These are phyloP conservation scores for Yueomyces sp. DNA, from an alignment of 805 yeast genomes.

Conservation along the genomic window DNA sequence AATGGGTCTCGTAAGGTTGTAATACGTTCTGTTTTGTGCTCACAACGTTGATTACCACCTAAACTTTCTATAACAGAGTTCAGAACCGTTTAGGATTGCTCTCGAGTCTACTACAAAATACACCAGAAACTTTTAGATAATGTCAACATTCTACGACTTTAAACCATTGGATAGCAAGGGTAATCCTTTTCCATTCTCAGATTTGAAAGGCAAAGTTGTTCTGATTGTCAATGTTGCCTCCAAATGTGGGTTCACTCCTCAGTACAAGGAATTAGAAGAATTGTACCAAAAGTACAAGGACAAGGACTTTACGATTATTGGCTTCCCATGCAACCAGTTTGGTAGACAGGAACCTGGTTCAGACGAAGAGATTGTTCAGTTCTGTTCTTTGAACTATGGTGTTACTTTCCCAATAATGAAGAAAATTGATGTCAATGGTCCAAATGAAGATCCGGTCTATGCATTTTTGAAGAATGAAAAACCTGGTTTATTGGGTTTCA, in stretches of 20 bases:
- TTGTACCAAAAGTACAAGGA: constrained; percentile 52
- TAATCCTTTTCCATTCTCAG: constrained; percentile 41
- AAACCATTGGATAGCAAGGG: constrained; percentile 49
- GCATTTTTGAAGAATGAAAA: constrained; percentile 57
- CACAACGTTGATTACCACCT: too few relatives aligned
- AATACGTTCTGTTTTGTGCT: too few relatives aligned
- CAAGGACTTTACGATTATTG: constrained; percentile 54
- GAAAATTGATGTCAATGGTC: constrained; percentile 84
- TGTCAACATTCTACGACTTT: constrained; percentile 43
- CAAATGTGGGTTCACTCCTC: constrained; percentile 70
- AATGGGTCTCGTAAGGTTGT: too few relatives aligned
- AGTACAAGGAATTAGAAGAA: constrained; percentile 57
- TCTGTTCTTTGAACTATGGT: constrained; percentile 72
- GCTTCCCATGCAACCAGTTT: constrained; percentile 89
- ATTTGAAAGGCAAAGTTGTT: constrained; percentile 69
- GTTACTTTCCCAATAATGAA: constrained; percentile 81
- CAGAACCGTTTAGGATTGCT: too few relatives aligned
- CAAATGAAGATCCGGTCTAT: constrained; percentile 66
- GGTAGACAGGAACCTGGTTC: constrained; percentile 68
- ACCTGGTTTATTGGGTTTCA: constrained; percentile 50
- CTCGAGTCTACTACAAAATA: too few relatives aligned
- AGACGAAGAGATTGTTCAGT: constrained; percentile 54
- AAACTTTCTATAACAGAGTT: too few relatives aligned
- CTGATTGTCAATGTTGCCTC: constrained; percentile 83
- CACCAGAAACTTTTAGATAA: too few relatives aligned